Evolutionary conservation across 805 yeast genomes (phyloP).

Genomic region (Clavispora fructus): DNA sequence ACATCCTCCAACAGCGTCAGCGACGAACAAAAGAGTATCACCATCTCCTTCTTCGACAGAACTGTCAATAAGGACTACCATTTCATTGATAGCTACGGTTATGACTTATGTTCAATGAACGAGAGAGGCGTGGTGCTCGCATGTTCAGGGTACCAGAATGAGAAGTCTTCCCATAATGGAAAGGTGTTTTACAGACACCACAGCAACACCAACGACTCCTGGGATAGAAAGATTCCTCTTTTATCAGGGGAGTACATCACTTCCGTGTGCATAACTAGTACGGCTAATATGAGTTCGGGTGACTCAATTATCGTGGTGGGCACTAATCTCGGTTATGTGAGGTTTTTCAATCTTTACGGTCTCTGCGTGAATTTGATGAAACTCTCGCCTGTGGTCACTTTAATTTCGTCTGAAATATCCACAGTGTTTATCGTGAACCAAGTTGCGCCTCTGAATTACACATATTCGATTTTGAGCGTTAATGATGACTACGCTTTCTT

Average conservation of each 20-base stretch:
- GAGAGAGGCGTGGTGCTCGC: constrained; percentile 62
- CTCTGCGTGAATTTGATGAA: constrained; percentile 66
- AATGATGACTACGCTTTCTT: constrained; percentile 34
- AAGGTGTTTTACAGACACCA: constrained; percentile 67
- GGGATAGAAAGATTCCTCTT: constrained; percentile 64
- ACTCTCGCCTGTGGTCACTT: constrained; percentile 65
- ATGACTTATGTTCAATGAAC: constrained; percentile 72
- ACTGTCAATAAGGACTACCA: constrained; percentile 74
- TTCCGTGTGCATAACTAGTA: constrained; percentile 53
- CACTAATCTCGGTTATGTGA: constrained; percentile 68
- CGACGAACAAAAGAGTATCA: constrained; percentile 56
- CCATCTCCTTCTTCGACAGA: constrained; percentile 82
- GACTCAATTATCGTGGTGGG: constrained; percentile 59
- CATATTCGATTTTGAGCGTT: constrained; percentile 46
- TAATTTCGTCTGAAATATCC: constrained; percentile 56
- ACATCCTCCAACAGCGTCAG: constrained; percentile 10
- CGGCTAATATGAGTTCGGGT: constrained; percentile 12
- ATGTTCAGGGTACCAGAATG: constrained; percentile 22
- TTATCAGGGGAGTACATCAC: constrained; percentile 57
- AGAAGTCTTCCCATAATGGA: constrained; percentile 20
- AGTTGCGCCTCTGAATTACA: constrained; percentile 23
- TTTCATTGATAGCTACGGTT: constrained; percentile 68
- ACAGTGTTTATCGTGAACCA: constrained; percentile 49
- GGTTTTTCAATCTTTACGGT: constrained; percentile 70
- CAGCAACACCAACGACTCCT: constrained; percentile 52